These are phyloP conservation scores for Rubia yunnanensis DNA, from an alignment of 257 asterid genomes.

Conservation along the genomic window DNA sequence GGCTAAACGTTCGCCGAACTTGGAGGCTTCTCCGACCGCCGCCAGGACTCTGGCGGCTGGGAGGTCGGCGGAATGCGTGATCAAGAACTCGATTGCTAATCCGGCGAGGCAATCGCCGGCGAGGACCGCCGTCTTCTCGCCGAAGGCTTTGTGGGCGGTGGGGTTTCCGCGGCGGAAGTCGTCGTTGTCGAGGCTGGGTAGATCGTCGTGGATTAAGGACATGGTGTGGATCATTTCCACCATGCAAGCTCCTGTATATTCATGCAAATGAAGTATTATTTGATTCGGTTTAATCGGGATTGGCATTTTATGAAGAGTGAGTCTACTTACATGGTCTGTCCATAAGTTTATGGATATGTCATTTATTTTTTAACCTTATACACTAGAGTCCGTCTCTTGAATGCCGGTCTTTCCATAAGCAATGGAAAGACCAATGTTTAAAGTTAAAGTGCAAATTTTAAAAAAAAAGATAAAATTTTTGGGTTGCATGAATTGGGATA, in stretches of 20 bases:
- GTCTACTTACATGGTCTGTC: no score
- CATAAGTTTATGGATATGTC: no score
- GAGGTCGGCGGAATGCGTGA: conserved; percentile 16
- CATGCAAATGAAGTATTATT: not conserved
- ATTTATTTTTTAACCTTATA: no score
- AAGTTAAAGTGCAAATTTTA: no score
- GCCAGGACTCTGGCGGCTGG: conserved; percentile 16
- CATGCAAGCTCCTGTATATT: conserved; percentile 32
- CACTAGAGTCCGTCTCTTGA: no score
- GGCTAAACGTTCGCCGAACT: conserved; percentile 60
- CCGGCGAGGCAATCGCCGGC: conserved; percentile 64
- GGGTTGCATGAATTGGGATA: no score
- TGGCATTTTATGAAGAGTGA: no score
- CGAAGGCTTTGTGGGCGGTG: conserved; percentile 54
- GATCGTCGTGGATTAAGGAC: conserved; percentile 66
- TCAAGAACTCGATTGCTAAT: conserved; percentile 37
- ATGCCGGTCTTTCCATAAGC: no score
- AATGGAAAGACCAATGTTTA: no score
- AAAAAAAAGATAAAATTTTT: no score
- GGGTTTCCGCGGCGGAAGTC: conserved; percentile 78
- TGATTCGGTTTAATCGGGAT: no score
- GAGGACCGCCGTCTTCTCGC: conserved; percentile 63
- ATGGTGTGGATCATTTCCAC: conserved; percentile 80
- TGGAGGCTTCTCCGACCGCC: conserved; percentile 42
- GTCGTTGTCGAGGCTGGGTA: conserved; percentile 75